Evolutionary conservation across 1,284 basidiomycete genomes (phyloP).

Genomic region (Stygiomarasmius scandens): DNA sequence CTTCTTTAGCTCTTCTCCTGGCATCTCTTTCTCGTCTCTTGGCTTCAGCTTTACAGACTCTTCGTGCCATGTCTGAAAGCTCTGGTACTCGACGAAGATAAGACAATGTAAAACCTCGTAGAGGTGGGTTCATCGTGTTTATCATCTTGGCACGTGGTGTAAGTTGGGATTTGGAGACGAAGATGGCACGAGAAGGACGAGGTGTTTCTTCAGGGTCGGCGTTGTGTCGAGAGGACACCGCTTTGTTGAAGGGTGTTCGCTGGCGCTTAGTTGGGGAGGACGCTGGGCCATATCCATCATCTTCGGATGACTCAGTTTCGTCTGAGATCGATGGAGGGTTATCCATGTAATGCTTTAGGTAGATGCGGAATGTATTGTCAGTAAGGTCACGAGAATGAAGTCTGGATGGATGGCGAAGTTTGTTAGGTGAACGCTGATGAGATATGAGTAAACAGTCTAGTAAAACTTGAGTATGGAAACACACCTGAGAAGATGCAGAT

Average conservation of each 20-base stretch:
- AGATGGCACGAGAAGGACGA: conserved; percentile 10
- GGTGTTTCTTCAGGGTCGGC: conserved; percentile 5
- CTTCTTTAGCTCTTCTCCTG: conserved; percentile 37
- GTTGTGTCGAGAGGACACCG: not conserved
- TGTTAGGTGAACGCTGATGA: conserved; percentile 41
- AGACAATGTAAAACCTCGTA: conserved; percentile 66
- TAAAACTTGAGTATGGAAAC: conserved; percentile 7
- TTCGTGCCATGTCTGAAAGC: conserved; percentile 58
- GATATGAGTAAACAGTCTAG: conserved; percentile 19
- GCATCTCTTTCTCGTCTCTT: conserved; percentile 51
- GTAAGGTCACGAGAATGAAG: conserved; percentile 67
- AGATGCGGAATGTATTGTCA: conserved; percentile 68
- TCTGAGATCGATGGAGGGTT: conserved; percentile 30
- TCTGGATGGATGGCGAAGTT: conserved; percentile 69
- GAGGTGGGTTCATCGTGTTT: conserved; percentile 24
- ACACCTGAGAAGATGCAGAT: conserved; percentile 5
- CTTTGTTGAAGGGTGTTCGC: not conserved
- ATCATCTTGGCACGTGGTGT: conserved; percentile 11
- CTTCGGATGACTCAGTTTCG: conserved; percentile 7
- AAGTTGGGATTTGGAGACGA: not conserved
- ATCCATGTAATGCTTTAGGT: conserved; percentile 78
- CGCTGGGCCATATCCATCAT: conserved; percentile 17
- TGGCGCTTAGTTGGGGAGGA: conserved; percentile 35
- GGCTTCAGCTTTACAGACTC: conserved; percentile 61
- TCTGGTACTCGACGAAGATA: conserved; percentile 76